phyloP scores from a whole-genome alignment of 176 grass and related monocot species.

The Zea luxurians region DNA sequence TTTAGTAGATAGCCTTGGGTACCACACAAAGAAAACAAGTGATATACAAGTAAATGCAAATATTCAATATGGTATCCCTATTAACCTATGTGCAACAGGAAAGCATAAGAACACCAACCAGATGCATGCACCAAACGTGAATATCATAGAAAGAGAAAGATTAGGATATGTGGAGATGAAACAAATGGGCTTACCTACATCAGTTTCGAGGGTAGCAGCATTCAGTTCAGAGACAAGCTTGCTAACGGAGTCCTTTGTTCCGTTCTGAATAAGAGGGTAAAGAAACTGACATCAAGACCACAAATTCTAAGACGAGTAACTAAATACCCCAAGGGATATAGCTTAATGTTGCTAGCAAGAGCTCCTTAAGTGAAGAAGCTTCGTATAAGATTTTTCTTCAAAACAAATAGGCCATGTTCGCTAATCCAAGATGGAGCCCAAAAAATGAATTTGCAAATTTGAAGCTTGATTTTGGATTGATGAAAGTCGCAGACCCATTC shows the following conservation, averaged over 20 bases:
- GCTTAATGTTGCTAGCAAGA: neutral
- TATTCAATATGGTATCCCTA: too few species aligned
- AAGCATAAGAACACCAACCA: neutral
- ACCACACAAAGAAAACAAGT: slow-evolving; percentile 3
- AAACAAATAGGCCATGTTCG: neutral
- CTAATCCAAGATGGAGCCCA: neutral
- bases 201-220: slow-evolving; percentile 76
- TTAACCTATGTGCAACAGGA: neutral
- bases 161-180: neutral
- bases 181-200: slow-evolving; percentile 83
- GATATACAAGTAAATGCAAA: too few species aligned
- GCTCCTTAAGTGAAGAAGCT: neutral
- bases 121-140: neutral
- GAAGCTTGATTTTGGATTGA: neutral
- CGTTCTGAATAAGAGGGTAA: slow-evolving; percentile 65
- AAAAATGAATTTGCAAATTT: neutral
- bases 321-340: neutral
- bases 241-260: slow-evolving; percentile 82
- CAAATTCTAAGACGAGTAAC: slow-evolving; percentile 4
- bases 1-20: neutral
- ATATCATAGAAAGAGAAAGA: neutral
- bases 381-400: neutral
- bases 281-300: slow-evolving; percentile 15
- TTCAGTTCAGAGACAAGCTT: slow-evolving; percentile 95
- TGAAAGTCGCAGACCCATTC: neutral